Conservation (phyloP, 306 rosid genomes). For the Cicer chorassanicum region DNA sequence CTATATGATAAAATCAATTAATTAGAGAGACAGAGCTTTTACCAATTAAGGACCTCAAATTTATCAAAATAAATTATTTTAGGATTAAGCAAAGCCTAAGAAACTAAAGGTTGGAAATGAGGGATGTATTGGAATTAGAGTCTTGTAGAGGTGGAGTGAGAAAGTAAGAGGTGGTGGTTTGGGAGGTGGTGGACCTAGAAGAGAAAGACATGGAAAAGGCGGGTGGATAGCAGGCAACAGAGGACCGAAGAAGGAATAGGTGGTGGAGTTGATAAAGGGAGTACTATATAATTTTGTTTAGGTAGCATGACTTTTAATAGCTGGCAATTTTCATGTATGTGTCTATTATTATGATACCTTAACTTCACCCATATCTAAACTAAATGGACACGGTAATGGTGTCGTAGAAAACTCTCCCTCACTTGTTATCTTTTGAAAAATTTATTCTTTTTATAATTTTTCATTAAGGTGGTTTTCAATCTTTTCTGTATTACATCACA, state of each 20-base stretch:
- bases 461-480: not conserved
- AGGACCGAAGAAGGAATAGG: not conserved
- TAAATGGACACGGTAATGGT: not conserved
- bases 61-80: conserved; percentile 21
- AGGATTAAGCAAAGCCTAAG: conserved; percentile 9
- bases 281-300: not conserved
- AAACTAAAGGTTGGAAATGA: not conserved
- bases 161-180: not conserved
- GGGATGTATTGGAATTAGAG: not conserved
- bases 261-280: not conserved
- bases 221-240: not conserved
- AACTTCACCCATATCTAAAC: too few relatives aligned
- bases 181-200: not conserved
- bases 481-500: not conserved
- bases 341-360: not conserved
- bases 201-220: not conserved
- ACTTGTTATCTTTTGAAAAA: not conserved
- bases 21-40: conserved; percentile 21
- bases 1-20: conserved; percentile 24
- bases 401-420: not conserved
- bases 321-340: not conserved
- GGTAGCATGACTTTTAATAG: not conserved
- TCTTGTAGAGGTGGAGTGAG: not conserved
- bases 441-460: not conserved
- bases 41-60: conserved; percentile 39